Percentiles rank a stretch among this genome's conserved stretches.
These are phyloP conservation scores for Stemphylium beticola DNA, from an alignment of 2,329 filamentous ascomycete genomes.

Conservation along the genomic window DNA sequence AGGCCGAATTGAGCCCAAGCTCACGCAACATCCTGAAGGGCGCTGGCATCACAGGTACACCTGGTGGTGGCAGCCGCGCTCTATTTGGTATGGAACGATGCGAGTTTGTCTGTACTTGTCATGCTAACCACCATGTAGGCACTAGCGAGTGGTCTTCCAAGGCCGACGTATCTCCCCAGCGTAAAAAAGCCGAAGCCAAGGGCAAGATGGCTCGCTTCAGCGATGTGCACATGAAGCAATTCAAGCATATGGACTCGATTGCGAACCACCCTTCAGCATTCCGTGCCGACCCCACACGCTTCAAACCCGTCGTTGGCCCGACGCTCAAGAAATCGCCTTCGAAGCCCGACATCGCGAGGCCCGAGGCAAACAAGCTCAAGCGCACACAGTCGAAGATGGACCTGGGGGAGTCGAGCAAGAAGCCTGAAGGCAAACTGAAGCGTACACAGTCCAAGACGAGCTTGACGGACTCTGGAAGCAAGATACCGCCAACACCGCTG, in stretches of 20 bases:
- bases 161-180: conserved; percentile 54
- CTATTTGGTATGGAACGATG: conserved; percentile 31
- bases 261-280: conserved; percentile 82
- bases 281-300: conserved; percentile 63
- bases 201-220: conserved; percentile 81
- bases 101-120: neutral
- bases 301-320: conserved; percentile 53
- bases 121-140: conserved; percentile 7
- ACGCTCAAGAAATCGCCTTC: conserved; percentile 44
- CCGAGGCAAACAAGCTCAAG: conserved; percentile 55
- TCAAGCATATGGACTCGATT: conserved; percentile 98
- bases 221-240: conserved; percentile 82
- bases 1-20: conserved; percentile 57
- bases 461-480: conserved; percentile 63
- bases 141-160: conserved; percentile 43
- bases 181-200: conserved; percentile 81
- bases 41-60: conserved; percentile 66
- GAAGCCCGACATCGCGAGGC: conserved; percentile 56
- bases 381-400: conserved; percentile 65
- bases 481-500: conserved; percentile 50
- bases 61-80: conserved; percentile 50
- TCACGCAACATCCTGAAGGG: conserved; percentile 67
- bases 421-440: conserved; percentile 55
- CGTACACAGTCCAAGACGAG: conserved; percentile 64
- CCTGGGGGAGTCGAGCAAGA: conserved; percentile 64